A percentile compares a stretch with the other conserved stretches of the same genome.
Evolutionary conservation across 192 early-diverging fungal genomes (phyloP).

Genomic region (Backusella sp.): DNA sequence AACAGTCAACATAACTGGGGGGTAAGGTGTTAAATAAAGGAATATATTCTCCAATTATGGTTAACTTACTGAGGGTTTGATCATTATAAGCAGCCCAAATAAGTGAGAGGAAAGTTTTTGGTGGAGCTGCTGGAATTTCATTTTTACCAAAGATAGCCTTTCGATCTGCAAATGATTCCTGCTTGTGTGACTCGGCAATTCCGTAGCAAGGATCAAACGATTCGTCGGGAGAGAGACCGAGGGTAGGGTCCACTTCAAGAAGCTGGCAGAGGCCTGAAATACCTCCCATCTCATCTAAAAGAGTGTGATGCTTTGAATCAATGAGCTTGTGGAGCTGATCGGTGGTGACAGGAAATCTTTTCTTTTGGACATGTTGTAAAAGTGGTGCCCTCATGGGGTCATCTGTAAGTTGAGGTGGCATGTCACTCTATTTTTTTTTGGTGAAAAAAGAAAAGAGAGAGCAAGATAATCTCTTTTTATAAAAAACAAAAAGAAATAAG

Average conservation of each 20-base stretch:
- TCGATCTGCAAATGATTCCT: slow-evolving; percentile 38
- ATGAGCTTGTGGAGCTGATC: slow-evolving; percentile 39
- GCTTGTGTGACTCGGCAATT: background rate
- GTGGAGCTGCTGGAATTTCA: slow-evolving; percentile 53
- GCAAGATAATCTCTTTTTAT: background rate
- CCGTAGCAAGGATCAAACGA: slow-evolving; percentile 24
- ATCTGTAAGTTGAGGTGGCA: slow-evolving; percentile 12
- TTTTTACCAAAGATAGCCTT: slow-evolving; percentile 45
- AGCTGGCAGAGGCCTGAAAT: slow-evolving; percentile 53
- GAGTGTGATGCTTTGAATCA: slow-evolving; percentile 64
- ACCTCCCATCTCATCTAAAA: slow-evolving; percentile 58
- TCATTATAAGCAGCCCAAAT: slow-evolving; percentile 65
- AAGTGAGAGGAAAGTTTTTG: slow-evolving; percentile 55
- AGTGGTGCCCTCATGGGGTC: background rate
- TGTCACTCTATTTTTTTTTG: background rate
- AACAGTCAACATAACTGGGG: slow-evolving; percentile 65
- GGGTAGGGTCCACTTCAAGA: slow-evolving; percentile 60
- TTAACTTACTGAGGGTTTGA: slow-evolving; percentile 58
- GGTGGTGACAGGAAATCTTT: background rate
- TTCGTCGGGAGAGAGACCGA: slow-evolving; percentile 57
- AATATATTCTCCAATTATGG: background rate
- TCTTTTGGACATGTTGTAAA: slow-evolving; percentile 7
- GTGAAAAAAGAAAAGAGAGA: background rate
- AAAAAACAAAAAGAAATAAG: background rate
- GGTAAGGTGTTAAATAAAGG: background rate